Evolutionary conservation across 1,139 yeast genomes (phyloP).

Genomic region (Yamadazyma kanchanaburiensis): DNA sequence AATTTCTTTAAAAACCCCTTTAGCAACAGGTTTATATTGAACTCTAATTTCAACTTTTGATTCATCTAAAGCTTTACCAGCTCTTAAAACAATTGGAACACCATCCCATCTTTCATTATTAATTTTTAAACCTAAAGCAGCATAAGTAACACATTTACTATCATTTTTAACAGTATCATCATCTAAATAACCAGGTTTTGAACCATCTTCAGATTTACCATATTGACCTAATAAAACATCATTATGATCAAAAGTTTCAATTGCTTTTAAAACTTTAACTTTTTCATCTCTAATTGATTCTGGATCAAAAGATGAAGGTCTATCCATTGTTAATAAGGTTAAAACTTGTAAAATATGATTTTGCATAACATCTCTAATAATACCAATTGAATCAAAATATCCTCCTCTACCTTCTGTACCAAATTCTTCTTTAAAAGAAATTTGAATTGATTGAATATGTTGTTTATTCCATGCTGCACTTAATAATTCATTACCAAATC

Average conservation of each 20-base stretch:
- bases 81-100: constrained; percentile 92
- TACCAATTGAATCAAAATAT: constrained; percentile 91
- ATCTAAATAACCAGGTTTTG: constrained; percentile 86
- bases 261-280: constrained; percentile 84
- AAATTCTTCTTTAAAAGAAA: constrained; percentile 91
- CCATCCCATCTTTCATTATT: constrained; percentile 97
- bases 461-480: constrained; percentile 84
- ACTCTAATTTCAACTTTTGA: constrained; percentile 92
- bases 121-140: constrained; percentile 76
- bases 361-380: constrained; percentile 97
- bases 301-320: constrained; percentile 86
- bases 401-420: constrained; percentile 99
- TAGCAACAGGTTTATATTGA: constrained; percentile 83
- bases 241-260: constrained; percentile 61
- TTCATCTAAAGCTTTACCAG: constrained; percentile 93
- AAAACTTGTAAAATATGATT: constrained; percentile 92
- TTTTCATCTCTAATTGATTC: constrained; percentile 96
- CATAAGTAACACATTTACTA: constrained; percentile 89
- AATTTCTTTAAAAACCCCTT: constrained; percentile 77
- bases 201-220: constrained; percentile 76
- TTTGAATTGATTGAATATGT: constrained; percentile 75
- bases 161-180: constrained; percentile 84
- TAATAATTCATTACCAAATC: constrained; percentile 87
- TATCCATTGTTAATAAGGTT: constrained; percentile 91
- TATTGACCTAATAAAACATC: constrained; percentile 89